These are phyloP conservation scores for Aspergillus brunneoviolaceus DNA, from an alignment of 2,329 filamentous ascomycete species.

Conservation along the genomic window DNA sequence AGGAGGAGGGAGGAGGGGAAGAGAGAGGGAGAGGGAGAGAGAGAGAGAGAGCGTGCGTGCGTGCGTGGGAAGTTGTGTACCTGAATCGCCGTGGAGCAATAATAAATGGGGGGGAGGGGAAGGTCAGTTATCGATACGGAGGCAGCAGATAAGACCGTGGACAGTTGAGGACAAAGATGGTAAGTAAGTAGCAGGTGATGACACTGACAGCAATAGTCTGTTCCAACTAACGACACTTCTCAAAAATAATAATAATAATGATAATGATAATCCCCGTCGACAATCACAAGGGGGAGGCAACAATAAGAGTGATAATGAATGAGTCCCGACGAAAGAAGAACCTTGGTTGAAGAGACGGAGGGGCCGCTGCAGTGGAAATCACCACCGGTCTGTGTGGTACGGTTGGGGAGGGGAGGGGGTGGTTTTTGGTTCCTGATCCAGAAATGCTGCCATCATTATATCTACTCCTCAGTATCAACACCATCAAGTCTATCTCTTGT, in stretches of 20 bases:
- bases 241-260: not conserved
- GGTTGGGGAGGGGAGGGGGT: too few relatives aligned
- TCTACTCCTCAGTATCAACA: too few relatives aligned
- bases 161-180: too few relatives aligned
- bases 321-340: not conserved
- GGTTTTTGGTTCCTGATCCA: not conserved
- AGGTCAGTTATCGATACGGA: not conserved
- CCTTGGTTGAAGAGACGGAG: conserved; percentile 11
- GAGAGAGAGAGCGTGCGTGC: not conserved
- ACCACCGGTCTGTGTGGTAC: not conserved
- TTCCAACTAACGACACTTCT: not conserved
- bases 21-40: not conserved
- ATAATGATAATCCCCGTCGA: too few relatives aligned
- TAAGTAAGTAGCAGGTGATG: too few relatives aligned
- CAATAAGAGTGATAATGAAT: not conserved
- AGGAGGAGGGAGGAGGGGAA: not conserved
- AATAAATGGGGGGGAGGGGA: not conserved
- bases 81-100: not conserved
- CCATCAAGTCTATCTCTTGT: not conserved
- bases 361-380: not conserved
- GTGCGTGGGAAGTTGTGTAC: not conserved
- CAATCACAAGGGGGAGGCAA: not conserved
- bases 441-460: not conserved
- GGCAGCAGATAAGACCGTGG: not conserved
- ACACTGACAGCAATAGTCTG: too few relatives aligned